These are phyloP conservation scores for Dendrocalamus latiflorus DNA, from an alignment of 202 grass and related monocot genomes.

Conservation along the genomic window DNA sequence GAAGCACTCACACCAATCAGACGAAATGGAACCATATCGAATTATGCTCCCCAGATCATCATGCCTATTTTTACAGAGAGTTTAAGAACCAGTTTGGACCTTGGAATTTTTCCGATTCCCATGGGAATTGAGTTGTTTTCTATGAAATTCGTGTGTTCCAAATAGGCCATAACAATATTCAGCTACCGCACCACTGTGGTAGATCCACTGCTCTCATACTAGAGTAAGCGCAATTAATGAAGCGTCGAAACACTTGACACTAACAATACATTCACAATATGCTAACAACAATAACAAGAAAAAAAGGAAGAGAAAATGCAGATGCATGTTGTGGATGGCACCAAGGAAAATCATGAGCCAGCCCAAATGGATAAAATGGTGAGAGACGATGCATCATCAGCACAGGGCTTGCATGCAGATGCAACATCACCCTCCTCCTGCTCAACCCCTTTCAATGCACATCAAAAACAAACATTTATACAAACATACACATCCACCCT, in stretches of 20 bases:
- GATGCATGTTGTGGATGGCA: not conserved
- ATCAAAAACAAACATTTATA: slow-evolving; percentile 25
- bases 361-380: not conserved
- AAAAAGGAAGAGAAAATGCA: not conserved
- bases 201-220: no score
- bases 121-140: no score
- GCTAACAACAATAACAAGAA: not conserved
- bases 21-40: not conserved
- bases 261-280: no score
- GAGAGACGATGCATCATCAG: not conserved
- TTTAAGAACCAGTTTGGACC: no score
- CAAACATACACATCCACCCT: not conserved
- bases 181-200: no score
- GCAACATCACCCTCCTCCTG: not conserved
- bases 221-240: no score
- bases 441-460: slow-evolving; percentile 9
- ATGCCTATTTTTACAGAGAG: not conserved
- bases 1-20: slow-evolving; percentile 26
- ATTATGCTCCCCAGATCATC: slow-evolving; percentile 20
- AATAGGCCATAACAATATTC: no score
- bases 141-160: no score
- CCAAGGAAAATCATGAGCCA: not conserved
- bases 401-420: not conserved
- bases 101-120: no score
- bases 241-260: no score